Conservation (phyloP, 768 basidiomycete genomes). For the Suillus subluteus region DNA sequence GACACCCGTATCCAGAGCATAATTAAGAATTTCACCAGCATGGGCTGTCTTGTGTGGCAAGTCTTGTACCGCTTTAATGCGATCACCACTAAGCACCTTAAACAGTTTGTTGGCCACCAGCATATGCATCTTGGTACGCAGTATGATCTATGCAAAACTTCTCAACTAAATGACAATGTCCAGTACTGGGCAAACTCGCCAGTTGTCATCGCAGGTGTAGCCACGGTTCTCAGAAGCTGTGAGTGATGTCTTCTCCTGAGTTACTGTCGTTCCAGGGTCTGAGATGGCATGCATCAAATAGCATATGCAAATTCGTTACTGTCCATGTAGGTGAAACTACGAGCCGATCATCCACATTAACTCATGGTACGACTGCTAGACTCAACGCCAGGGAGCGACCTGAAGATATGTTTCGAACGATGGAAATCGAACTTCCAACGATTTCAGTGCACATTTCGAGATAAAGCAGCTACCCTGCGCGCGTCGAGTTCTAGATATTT, state of each 20-base stretch:
- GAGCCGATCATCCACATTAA: too few relatives aligned
- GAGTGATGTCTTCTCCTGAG: not conserved
- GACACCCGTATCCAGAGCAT: constrained; percentile 6
- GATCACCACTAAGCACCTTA: not conserved
- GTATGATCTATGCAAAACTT: not conserved
- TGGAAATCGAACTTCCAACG: not conserved
- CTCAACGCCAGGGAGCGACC: not conserved
- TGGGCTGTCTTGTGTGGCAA: not conserved
- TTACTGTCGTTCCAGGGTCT: not conserved
- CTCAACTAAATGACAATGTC: not conserved
- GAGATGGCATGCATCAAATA: not conserved
- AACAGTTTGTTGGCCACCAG: not conserved
- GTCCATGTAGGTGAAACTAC: not conserved
- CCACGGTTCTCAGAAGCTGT: constrained; percentile 5
- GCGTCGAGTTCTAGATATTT: not conserved
- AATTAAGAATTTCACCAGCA: not conserved
- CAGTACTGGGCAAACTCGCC: not conserved
- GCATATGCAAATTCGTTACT: constrained; percentile 9
- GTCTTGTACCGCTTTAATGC: not conserved
- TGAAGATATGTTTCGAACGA: not conserved
- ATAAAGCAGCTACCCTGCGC: not conserved
- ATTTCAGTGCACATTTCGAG: not conserved
- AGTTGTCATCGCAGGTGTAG: not conserved
- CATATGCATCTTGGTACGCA: constrained; percentile 1
- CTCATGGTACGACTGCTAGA: not conserved